Evolutionary conservation across 768 basidiomycete species (phyloP), one percentile per base, ranked within the genome.

Genomic region (Hericium coralloides): DNA sequence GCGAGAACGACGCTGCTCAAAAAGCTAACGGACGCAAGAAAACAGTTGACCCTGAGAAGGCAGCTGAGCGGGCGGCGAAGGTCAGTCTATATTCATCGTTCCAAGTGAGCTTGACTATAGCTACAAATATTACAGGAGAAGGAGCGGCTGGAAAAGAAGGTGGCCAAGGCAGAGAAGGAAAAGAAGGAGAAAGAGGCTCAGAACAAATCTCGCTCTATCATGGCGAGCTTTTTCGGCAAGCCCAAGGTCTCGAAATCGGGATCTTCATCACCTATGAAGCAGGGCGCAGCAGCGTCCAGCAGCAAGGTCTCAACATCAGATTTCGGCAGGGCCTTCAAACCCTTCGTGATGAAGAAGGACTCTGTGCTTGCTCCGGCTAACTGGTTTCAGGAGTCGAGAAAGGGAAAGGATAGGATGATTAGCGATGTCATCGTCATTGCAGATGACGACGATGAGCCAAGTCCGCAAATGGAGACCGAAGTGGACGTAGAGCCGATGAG

Each of bases 171-270:
- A 2, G 87, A 89, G 64, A 85, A 80, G 65, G 85, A 87, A 63
- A 84, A 79, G 72, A 89, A 82, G 67, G 80, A 80, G 59, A 81
- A 82, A 57, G 84, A 87, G 61, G 80, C 81, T 2, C 81, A 85
- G 53, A 79, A 81, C 55, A 91, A 82, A 69, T 89, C 90, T 4
- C 80, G 83, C 31, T 84, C 83, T 8, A 70, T 90, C 12, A 83
- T 95, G 83, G 78, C 81, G 0, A 87, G 72, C 66, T 94, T 92
- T 73, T 91, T 94, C 68, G 75, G 78, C 31, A 90, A 89, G 65
- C 68, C 80, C 9, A 82, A 80, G 62, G 55, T 68, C n/a, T 47
- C 70, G 14, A 59, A 60, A 4, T 55, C 61, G 2, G 50, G 47
- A 12, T 41, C 59, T 38, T 59, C 64, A 18, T 59, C 70, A 37